Evolutionary conservation across 805 yeast genomes (phyloP).

Genomic region (Pichia paraexigua): DNA sequence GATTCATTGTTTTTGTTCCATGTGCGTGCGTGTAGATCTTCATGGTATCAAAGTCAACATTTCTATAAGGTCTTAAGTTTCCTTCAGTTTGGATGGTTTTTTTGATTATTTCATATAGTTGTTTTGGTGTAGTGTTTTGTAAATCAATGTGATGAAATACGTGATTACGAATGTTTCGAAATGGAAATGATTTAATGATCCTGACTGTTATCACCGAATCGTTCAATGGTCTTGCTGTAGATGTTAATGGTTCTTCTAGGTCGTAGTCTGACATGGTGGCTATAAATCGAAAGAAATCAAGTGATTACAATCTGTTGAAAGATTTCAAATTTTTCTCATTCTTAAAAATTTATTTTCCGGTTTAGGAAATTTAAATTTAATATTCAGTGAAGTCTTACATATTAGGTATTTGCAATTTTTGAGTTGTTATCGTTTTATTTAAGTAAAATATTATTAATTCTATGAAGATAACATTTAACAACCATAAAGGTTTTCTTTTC

Average conservation of each 20-base stretch:
- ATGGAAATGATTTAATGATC: slow-evolving; percentile 84
- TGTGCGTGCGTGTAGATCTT: slow-evolving; percentile 94
- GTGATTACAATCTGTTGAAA: not conserved
- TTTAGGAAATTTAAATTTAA: not conserved
- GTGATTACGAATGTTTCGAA: slow-evolving; percentile 75
- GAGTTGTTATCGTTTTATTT: too few species aligned
- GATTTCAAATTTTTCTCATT: not conserved
- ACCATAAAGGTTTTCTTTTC: slow-evolving; percentile 3
- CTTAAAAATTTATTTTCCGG: not conserved
- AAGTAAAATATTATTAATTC: not conserved
- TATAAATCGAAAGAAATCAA: not conserved
- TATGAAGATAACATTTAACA: slow-evolving; percentile 4
- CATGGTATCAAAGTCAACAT: slow-evolving; percentile 61
- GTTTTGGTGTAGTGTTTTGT: slow-evolving; percentile 54
- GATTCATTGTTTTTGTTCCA: slow-evolving; percentile 85
- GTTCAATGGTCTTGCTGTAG: slow-evolving; percentile 61
- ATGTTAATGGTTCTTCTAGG: slow-evolving; percentile 68
- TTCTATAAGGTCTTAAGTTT: slow-evolving; percentile 74
- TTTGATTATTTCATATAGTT: slow-evolving; percentile 47
- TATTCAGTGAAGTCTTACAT: too few species aligned
- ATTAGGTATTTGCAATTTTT: too few species aligned
- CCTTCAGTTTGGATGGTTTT: slow-evolving; percentile 46
- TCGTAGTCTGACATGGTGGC: slow-evolving; percentile 27
- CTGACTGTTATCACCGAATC: slow-evolving; percentile 78
- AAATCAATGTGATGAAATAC: slow-evolving; percentile 66